phyloP scores from a whole-genome alignment of 2,329 filamentous ascomycete genomes.

The Monilinia fructicola region DNA sequence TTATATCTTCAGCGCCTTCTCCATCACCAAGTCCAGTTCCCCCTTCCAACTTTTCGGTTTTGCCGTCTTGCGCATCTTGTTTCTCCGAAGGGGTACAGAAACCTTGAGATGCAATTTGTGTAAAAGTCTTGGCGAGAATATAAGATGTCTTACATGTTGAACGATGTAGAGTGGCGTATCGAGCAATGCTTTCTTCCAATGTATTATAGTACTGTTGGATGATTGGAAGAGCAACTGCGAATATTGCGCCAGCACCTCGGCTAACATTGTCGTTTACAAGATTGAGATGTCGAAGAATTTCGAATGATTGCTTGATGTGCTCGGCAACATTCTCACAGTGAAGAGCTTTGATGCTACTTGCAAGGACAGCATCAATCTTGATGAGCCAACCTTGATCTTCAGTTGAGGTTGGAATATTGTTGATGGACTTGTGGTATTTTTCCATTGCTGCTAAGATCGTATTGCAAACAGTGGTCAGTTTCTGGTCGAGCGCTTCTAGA shows the following conservation, averaged over 20 bases:
- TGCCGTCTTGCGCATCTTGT: slow-evolving; percentile 65
- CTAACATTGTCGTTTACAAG: slow-evolving; percentile 46
- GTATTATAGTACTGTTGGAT: slow-evolving; percentile 69
- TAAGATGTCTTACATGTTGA: slow-evolving; percentile 73
- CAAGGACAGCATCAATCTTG: slow-evolving; percentile 38
- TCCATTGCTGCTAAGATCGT: slow-evolving; percentile 78
- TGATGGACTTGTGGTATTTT: slow-evolving; percentile 59
- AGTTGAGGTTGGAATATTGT: slow-evolving; percentile 55
- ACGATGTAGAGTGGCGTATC: slow-evolving; percentile 64
- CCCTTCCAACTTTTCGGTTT: slow-evolving; percentile 78
- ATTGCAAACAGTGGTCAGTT: slow-evolving; percentile 66
- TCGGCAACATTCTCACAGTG: slow-evolving; percentile 34
- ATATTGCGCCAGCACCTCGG: slow-evolving; percentile 53
- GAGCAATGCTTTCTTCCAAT: slow-evolving; percentile 56
- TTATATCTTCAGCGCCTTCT: slow-evolving; percentile 94
- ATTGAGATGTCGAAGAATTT: slow-evolving; percentile 47
- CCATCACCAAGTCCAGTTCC: slow-evolving; percentile 95
- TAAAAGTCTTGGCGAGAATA: slow-evolving; percentile 73
- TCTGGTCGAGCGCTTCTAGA: slow-evolving; percentile 52
- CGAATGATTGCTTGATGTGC: slow-evolving; percentile 47
- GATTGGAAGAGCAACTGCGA: slow-evolving; percentile 66
- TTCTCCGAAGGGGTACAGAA: slow-evolving; percentile 91
- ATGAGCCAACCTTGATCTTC: slow-evolving; percentile 65
- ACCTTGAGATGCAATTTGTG: slow-evolving; percentile 75
- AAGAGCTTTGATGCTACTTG: slow-evolving; percentile 35